Base-by-base conservation (phyloP, 2,329 filamentous ascomycete genomes). In the Monilinia fructicola region DNA sequence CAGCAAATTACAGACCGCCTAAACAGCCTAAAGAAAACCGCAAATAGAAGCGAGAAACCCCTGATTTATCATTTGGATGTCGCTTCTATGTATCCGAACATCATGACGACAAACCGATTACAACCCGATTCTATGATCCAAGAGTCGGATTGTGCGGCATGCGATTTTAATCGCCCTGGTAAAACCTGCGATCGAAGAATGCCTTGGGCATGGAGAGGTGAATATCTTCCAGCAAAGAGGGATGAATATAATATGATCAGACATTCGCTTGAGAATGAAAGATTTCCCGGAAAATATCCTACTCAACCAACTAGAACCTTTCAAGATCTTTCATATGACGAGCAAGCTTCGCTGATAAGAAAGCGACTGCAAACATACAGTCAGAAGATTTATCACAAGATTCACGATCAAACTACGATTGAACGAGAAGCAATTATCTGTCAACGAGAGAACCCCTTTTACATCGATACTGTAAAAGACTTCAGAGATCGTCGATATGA, bases 161-260 rank as follows among this genome's bases (percentile, higher is more conserved):
- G 96, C 78, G 96, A 99, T 77, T 99, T 99, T 82, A 99, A 99
- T 73, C 84, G 95, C 54, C 95, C 95, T 0, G 95, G 95, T 42
- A 99, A 99, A 79, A 98, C 93, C 0, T 99, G 95, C 76, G 95
- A 99, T 79, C 86, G 95, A 74, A 86, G 96, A 72, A 80, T 99
- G 79, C 95, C 96, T 1, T 99, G 95, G 95, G 87, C 95, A 2
- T 99, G 95, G 95, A 88, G 95, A 87, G 95, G 95, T 75, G 95
- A 99, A 77, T 99, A 96, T 75, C 81, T 99, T 35, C 95, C 95
- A 3, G 93, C 95, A 0, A 98, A 99, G 77, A 87, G 93, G 71
- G 94, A 98, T 76, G 95, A 99, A 76, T 99, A 99, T 84, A 98
- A 98, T 79, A 99, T 99, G 95, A 97, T 99, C 74, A 86, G 92